Evolutionary conservation across 2,329 filamentous ascomycete species (phyloP).

Genomic region (Trichoderma endophyticum): DNA sequence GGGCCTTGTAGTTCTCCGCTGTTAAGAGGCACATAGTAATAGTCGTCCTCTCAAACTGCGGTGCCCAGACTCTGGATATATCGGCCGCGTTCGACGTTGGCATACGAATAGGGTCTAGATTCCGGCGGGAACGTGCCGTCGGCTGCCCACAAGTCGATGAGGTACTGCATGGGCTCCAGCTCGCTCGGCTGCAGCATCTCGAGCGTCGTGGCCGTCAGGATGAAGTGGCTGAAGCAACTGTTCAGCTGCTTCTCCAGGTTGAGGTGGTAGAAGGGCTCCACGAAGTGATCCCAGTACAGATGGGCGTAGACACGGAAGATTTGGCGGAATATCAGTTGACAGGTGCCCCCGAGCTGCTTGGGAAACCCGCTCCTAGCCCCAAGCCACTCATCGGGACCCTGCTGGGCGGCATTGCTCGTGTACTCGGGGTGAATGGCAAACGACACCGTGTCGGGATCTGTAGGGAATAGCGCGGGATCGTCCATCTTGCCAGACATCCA

Average conservation of each 20-base stretch:
- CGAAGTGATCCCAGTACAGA: slow-evolving; percentile 90
- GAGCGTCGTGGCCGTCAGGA: slow-evolving; percentile 70
- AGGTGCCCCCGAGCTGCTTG: slow-evolving; percentile 75
- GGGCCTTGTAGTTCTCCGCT: background rate
- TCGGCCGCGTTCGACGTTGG: slow-evolving; percentile 41
- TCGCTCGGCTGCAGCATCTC: slow-evolving; percentile 79
- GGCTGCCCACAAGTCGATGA: slow-evolving; percentile 83
- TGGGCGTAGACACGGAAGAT: slow-evolving; percentile 97
- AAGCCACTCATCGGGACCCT: slow-evolving; percentile 66
- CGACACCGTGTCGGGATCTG: slow-evolving; percentile 65
- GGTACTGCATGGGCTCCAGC: slow-evolving; percentile 84
- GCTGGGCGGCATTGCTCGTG: slow-evolving; percentile 51
- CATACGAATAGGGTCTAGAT: slow-evolving; percentile 57
- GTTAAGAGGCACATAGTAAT: background rate
- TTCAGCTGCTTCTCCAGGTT: slow-evolving; percentile 73
- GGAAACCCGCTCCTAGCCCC: slow-evolving; percentile 88
- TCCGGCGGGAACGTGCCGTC: slow-evolving; percentile 78
- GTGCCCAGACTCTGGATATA: slow-evolving; percentile 19
- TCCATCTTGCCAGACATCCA: slow-evolving; percentile 93
- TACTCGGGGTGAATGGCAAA: slow-evolving; percentile 56
- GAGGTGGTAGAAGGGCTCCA: slow-evolving; percentile 74
- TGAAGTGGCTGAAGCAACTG: slow-evolving; percentile 78
- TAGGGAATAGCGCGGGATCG: slow-evolving; percentile 80
- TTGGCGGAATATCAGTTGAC: slow-evolving; percentile 86
- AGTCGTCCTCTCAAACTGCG: background rate